Evolutionary conservation across 75 land plant genomes (phyloP).

Genomic region (Pinus tabuliformis): DNA sequence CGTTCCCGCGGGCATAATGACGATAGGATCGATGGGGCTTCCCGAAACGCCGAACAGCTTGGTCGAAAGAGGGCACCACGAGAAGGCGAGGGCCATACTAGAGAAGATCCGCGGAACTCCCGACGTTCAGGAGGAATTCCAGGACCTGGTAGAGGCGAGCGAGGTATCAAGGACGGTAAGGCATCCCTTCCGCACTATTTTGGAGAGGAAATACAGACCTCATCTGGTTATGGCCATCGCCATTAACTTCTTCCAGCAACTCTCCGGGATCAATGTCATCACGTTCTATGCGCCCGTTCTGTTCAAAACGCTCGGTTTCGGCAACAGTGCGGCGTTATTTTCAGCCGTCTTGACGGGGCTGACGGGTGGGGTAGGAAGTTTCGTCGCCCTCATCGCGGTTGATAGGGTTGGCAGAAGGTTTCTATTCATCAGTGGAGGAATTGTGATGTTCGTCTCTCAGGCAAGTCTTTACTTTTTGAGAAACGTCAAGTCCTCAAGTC

Average conservation of each 20-base stretch:
- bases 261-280: constrained; percentile 58
- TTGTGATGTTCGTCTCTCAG: constrained; percentile 37
- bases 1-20: constrained; percentile 72
- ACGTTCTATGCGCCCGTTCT: constrained; percentile 67
- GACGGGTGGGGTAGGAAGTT: constrained; percentile 24
- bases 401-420: constrained; percentile 23
- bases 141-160: constrained; percentile 64
- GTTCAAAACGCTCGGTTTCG: constrained; percentile 52
- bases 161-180: constrained; percentile 41
- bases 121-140: constrained; percentile 54
- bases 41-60: constrained; percentile 87
- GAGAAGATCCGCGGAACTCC: constrained; percentile 49
- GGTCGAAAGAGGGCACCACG: constrained; percentile 54
- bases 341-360: constrained; percentile 57
- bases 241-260: constrained; percentile 46
- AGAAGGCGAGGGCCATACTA: constrained; percentile 38
- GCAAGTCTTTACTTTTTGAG: constrained; percentile 1
- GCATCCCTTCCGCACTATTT: constrained; percentile 59
- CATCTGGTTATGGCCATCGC: constrained; percentile 53
- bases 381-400: constrained; percentile 23
- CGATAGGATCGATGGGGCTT: constrained; percentile 51
- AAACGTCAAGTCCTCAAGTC: too few species aligned
- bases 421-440: constrained; percentile 25
- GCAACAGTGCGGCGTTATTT: constrained; percentile 35
- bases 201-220: constrained; percentile 46